A percentile compares a stretch with the other conserved stretches of the same genome.
Conservation (phyloP, 306 rosid species). For the Cucumis hystrix region DNA sequence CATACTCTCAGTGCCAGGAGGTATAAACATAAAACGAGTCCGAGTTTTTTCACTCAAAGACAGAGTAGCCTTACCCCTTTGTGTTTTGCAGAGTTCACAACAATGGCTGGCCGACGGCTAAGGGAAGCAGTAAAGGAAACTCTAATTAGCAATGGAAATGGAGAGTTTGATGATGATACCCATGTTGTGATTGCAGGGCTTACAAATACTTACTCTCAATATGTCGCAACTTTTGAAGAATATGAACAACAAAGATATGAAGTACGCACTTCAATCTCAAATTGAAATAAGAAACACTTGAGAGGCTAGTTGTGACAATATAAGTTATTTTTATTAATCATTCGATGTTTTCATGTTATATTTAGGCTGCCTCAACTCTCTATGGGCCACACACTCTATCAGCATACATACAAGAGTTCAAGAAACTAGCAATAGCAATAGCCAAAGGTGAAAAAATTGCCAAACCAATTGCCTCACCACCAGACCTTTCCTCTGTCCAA, state of each 20-base stretch:
- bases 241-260: constrained; percentile 65
- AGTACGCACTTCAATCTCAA: constrained; percentile 17
- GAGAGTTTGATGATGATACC: constrained; percentile 41
- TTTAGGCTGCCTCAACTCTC: constrained; percentile 76
- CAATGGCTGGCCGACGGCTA: constrained; percentile 74
- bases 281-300: neutral
- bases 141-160: constrained; percentile 29
- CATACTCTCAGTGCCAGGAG: constrained; percentile 89
- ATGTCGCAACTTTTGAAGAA: constrained; percentile 70
- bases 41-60: neutral
- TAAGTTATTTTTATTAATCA: neutral
- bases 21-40: constrained; percentile 8
- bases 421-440: constrained; percentile 60
- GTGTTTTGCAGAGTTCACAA: constrained; percentile 55
- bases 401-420: constrained; percentile 74
- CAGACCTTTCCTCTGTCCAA: constrained; percentile 53
- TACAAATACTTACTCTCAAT: constrained; percentile 74
- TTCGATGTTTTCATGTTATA: neutral
- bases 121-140: constrained; percentile 66
- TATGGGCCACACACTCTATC: constrained; percentile 83
- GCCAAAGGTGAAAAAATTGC: constrained; percentile 30
- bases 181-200: constrained; percentile 69
- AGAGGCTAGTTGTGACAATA: neutral
- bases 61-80: neutral
- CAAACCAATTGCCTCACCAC: constrained; percentile 36